Conservation (phyloP, 116 monocot genomes). For the Zostera marina region DNA sequence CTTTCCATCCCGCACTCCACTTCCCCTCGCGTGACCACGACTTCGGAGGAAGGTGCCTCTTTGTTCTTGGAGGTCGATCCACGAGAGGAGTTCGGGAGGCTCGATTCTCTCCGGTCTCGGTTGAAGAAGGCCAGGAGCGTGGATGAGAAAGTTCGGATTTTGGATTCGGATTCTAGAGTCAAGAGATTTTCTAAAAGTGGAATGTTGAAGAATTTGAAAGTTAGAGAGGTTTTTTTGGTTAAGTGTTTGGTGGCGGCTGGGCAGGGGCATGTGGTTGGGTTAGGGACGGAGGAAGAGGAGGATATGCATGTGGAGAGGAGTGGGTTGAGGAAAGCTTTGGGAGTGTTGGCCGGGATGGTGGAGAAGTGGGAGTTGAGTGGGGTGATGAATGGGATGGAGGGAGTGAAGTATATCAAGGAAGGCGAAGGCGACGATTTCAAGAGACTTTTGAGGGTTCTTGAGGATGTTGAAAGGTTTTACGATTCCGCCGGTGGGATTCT, state of each 20-base stretch:
- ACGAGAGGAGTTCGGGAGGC: slow-evolving; percentile 41
- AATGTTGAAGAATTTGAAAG: slow-evolving; percentile 26
- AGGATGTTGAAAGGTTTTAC: slow-evolving; percentile 68
- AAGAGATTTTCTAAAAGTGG: slow-evolving; percentile 13
- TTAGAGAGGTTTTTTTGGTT: slow-evolving; percentile 34
- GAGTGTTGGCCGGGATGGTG: slow-evolving; percentile 50
- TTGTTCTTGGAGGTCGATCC: slow-evolving; percentile 29
- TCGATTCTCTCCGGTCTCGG: slow-evolving; percentile 26
- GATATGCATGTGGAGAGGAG: slow-evolving; percentile 8
- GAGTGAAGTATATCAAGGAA: background rate
- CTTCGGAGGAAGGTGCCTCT: slow-evolving; percentile 24
- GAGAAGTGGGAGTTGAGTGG: slow-evolving; percentile 48
- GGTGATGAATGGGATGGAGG: slow-evolving; percentile 13
- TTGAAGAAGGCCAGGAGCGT: slow-evolving; percentile 21
- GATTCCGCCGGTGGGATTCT: slow-evolving; percentile 88
- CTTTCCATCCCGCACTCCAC: slow-evolving; percentile 5
- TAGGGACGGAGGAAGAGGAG: slow-evolving; percentile 15
- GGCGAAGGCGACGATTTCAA: slow-evolving; percentile 9
- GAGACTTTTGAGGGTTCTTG: slow-evolving; percentile 39
- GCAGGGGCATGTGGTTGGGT: slow-evolving; percentile 70
- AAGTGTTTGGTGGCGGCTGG: slow-evolving; percentile 85
- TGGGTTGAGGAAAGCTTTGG: slow-evolving; percentile 43
- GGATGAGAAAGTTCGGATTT: slow-evolving; percentile 28
- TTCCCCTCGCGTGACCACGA: slow-evolving; percentile 27
- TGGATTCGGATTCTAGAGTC: slow-evolving; percentile 60